A percentile compares a stretch with the other conserved stretches of the same genome.
phyloP scores from a whole-genome alignment of 345 rosid species.

The Brassica juncea region DNA sequence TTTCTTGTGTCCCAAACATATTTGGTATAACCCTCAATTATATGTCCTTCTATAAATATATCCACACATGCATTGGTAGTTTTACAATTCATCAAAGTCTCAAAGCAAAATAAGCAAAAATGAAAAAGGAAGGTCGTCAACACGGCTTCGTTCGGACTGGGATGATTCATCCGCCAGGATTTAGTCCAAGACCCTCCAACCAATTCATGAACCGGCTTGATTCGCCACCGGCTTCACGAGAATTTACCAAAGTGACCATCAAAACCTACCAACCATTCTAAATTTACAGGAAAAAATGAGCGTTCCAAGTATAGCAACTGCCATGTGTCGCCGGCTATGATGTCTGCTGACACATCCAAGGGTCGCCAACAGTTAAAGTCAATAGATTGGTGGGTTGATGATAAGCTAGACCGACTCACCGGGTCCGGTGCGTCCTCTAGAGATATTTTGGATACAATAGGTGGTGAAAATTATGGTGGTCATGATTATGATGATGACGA shows the following conservation, averaged over 20 bases:
- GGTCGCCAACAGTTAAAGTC: conserved; percentile 19
- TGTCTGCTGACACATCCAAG: conserved; percentile 3
- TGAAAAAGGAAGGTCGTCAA: neutral
- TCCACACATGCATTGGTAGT: neutral
- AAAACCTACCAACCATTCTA: conserved; percentile 31
- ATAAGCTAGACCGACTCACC: conserved; percentile 18
- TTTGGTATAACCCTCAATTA: neutral
- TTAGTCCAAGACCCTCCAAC: neutral
- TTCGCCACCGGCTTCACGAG: conserved; percentile 18
- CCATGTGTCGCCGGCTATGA: conserved; percentile 27
- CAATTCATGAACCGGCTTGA: conserved; percentile 2
- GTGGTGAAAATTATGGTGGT: conserved; percentile 16
- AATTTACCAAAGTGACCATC: conserved; percentile 23
- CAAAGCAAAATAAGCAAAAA: neutral
- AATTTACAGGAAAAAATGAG: neutral
- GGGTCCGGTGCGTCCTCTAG: conserved; percentile 4
- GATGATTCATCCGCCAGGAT: neutral
- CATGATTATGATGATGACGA: neutral
- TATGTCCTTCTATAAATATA: neutral
- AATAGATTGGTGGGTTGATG: conserved; percentile 13
- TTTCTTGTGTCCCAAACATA: neutral
- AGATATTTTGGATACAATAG: conserved; percentile 8
- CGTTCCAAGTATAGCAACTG: conserved; percentile 21
- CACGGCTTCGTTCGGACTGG: neutral
- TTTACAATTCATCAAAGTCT: neutral